Conservation (phyloP, 1,284 basidiomycete genomes). For the Ceratobasidium sp. region DNA sequence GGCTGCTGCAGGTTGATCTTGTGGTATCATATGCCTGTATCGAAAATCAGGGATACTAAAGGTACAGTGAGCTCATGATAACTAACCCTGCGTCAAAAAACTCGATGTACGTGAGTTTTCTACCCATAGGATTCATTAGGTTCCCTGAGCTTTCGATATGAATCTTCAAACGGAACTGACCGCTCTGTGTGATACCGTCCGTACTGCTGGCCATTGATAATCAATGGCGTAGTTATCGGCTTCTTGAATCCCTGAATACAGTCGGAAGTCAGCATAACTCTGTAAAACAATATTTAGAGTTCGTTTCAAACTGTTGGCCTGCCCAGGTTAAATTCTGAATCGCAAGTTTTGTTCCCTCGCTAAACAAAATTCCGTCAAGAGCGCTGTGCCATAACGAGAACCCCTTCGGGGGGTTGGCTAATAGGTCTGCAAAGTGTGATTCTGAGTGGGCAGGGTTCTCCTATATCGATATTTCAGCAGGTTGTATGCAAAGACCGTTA, state of each 20-base stretch:
- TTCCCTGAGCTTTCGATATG: background rate
- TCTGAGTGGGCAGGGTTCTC: constrained; percentile 46
- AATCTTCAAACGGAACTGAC: background rate
- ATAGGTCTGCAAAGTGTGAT: constrained; percentile 46
- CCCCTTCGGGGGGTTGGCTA: constrained; percentile 45
- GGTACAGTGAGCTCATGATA: background rate
- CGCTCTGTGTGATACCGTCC: constrained; percentile 37
- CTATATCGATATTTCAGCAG: constrained; percentile 6
- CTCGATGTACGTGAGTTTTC: constrained; percentile 22
- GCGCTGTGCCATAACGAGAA: constrained; percentile 41
- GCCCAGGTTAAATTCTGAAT: constrained; percentile 50
- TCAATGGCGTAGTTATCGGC: constrained; percentile 26
- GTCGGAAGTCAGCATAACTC: too few relatives aligned
- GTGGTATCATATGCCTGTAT: constrained; percentile 29
- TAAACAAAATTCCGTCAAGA: constrained; percentile 45
- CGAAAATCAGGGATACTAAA: background rate
- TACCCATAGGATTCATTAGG: background rate
- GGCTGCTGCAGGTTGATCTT: constrained; percentile 36
- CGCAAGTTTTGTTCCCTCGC: constrained; percentile 45
- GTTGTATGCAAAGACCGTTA: background rate
- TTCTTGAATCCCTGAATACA: constrained; percentile 36
- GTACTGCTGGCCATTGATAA: constrained; percentile 28
- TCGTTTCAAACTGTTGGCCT: constrained; percentile 37
- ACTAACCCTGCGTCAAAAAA: constrained; percentile 31
- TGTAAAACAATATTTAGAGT: background rate